phyloP scores from a whole-genome alignment of 2,329 filamentous ascomycete species.

The Leptodontidium sp. region DNA sequence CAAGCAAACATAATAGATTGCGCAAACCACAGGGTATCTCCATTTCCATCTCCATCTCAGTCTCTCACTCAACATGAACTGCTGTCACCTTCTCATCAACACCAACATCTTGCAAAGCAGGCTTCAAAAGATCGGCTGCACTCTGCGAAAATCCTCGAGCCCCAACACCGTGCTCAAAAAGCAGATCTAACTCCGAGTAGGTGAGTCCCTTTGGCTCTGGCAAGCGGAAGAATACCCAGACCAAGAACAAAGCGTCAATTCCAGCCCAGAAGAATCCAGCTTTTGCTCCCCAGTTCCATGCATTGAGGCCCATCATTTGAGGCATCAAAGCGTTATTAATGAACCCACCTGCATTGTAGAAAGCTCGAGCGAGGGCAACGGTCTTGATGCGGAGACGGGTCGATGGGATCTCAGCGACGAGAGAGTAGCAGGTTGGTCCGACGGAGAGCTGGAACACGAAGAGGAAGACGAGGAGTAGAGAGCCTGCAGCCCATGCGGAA shows the following conservation, averaged over 20 bases:
- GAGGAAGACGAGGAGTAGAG: conserved; percentile 7
- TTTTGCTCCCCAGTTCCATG: conserved; percentile 13
- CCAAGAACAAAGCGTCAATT: conserved; percentile 13
- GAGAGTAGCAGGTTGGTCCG: conserved; percentile 7
- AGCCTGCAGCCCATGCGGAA: conserved; percentile 4
- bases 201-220: conserved; percentile 13
- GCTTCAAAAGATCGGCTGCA: conserved; percentile 12
- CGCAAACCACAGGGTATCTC: background rate
- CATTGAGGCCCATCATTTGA: conserved; percentile 8
- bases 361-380: conserved; percentile 9
- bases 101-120: conserved; percentile 8
- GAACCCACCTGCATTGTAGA: conserved; percentile 14
- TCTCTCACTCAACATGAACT: conserved; percentile 13
- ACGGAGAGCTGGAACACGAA: conserved; percentile 16
- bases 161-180: conserved; percentile 8
- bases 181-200: conserved; percentile 7
- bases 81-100: conserved; percentile 7
- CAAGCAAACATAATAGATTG: background rate
- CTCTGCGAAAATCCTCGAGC: conserved; percentile 10
- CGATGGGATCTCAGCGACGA: conserved; percentile 11
- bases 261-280: conserved; percentile 15
- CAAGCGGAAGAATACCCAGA: conserved; percentile 15
- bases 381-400: conserved; percentile 13
- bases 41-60: background rate
- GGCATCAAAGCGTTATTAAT: conserved; percentile 15